A percentile compares a stretch with the other conserved stretches of the same genome.
These are phyloP conservation scores for Eucalyptus brandiana DNA, from an alignment of 345 rosid species.

Conservation along the genomic window DNA sequence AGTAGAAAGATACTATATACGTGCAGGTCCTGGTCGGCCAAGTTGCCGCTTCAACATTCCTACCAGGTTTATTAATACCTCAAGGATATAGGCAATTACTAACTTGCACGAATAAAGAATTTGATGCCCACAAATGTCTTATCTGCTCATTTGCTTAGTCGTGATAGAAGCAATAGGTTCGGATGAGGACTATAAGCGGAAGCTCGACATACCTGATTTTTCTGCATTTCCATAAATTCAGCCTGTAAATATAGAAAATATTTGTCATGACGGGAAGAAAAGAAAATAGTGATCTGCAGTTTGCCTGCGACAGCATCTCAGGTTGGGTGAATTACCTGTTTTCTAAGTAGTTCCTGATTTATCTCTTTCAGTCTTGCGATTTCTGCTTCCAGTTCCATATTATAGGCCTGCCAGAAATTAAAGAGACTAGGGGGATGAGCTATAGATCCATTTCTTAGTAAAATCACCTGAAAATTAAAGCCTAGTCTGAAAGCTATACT, in stretches of 20 bases:
- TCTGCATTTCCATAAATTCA: neutral
- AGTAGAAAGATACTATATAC: neutral
- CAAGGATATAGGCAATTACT: neutral
- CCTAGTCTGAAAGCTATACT: neutral
- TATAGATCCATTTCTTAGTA: neutral
- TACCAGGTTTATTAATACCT: neutral
- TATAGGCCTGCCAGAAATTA: slow-evolving; percentile 63
- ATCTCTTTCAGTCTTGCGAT: slow-evolving; percentile 68
- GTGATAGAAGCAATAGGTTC: neutral
- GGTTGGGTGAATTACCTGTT: slow-evolving; percentile 38
- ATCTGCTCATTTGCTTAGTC: neutral
- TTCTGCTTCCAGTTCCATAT: slow-evolving; percentile 89
- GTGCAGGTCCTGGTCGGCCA: neutral
- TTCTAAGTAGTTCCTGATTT: slow-evolving; percentile 62
- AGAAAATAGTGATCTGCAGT: neutral
- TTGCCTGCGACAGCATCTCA: neutral
- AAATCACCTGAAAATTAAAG: neutral
- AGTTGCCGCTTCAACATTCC: neutral
- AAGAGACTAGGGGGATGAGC: neutral
- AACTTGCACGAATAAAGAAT: neutral
- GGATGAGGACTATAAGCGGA: neutral
- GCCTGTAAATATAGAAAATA: neutral
- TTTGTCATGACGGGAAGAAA: neutral
- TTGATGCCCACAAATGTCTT: neutral
- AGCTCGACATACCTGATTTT: slow-evolving; percentile 1